These are phyloP conservation scores for Pelargonium australe DNA, from an alignment of 441 rosid species.

Conservation along the genomic window DNA sequence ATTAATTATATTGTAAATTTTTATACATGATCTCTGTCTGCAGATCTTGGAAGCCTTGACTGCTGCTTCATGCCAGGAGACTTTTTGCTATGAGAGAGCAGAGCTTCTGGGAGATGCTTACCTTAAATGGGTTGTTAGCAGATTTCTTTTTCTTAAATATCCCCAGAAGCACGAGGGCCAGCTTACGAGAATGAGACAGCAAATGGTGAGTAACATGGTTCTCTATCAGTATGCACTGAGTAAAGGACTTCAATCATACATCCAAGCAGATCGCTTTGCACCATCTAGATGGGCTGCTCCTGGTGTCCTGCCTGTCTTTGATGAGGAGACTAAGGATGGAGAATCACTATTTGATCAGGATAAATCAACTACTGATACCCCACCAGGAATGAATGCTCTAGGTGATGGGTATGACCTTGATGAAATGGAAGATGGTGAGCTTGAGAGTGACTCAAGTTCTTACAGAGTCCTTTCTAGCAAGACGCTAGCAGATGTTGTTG, in stretches of 20 bases:
- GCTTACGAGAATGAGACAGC: constrained; percentile 98
- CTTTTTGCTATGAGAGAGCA: constrained; percentile 98
- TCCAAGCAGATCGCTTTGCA: constrained; percentile 98
- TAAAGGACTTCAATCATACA: constrained; percentile 89
- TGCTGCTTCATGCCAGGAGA: constrained; percentile 99
- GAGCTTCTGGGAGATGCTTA: constrained; percentile 99
- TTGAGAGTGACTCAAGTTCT: constrained; percentile 89
- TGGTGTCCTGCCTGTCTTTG: constrained; percentile 93
- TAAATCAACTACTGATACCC: constrained; percentile 30
- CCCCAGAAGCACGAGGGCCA: constrained; percentile 99
- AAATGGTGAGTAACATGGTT: constrained; percentile 97
- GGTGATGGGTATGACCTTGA: constrained; percentile 50
- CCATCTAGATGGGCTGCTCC: constrained; percentile 99
- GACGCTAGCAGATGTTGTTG: constrained; percentile 97
- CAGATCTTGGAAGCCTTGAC: constrained; percentile 98
- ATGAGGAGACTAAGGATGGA: constrained; percentile 90
- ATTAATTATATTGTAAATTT: neutral
- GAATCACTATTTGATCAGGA: constrained; percentile 75
- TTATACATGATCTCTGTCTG: neutral
- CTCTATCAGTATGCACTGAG: constrained; percentile 73
- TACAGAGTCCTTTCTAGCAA: constrained; percentile 96
- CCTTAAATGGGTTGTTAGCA: constrained; percentile 97
- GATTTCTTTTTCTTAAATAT: constrained; percentile 87
- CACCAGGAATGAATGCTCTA: constrained; percentile 19
- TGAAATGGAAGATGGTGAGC: constrained; percentile 91